Evolutionary conservation across 2,329 filamentous ascomycete species (phyloP), one percentile per base, ranked within the genome.

Genomic region (Microdochium paspali): DNA sequence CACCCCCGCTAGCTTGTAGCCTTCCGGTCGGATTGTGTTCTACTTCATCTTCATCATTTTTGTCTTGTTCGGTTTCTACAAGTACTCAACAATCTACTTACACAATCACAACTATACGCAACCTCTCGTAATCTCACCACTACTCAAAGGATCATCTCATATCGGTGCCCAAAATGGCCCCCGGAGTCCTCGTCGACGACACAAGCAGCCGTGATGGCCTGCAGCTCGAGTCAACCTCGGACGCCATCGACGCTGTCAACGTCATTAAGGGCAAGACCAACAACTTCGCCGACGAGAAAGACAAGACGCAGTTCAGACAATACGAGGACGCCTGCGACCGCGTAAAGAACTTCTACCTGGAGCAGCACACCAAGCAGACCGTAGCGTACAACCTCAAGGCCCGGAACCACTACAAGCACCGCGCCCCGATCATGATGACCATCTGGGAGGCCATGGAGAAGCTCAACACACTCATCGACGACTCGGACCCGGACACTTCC

Each of bases 401-500:
- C 13, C 86, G 90, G 47, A 81, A 85, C 56, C 70, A 76, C 47
- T 87, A 89, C 70, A 71, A 82, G 65, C 75, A 74, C 53, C 80
- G 85, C 18, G 60, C 58, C 35, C 69, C 74, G 47, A 80, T 84
- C 15, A 76, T 85, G 65, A 88, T 95, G 86, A 85, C 83, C 52
- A 76, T 95, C 63, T 95, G 89, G 90, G 75, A 94, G 64, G 90
- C 90, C 20, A 93, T 95, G 69, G 87, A 94, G 77, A 90, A 89
- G 68, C 83, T 95, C 60, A 88, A 95, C 76, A 89, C 85, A 0
- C 77, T 95, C 46, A 86, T 95, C 64, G 90, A 95, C 68, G 87
- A 94, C 67, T 90, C 84, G 20, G 90, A 95, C 70, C 90, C 90
- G 1, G 89, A 95, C 69, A 95, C 90, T 43, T 81, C 79, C 44